Base-by-base conservation (phyloP, 2,329 filamentous ascomycete genomes). In the Sordariomycetes sp. region DNA sequence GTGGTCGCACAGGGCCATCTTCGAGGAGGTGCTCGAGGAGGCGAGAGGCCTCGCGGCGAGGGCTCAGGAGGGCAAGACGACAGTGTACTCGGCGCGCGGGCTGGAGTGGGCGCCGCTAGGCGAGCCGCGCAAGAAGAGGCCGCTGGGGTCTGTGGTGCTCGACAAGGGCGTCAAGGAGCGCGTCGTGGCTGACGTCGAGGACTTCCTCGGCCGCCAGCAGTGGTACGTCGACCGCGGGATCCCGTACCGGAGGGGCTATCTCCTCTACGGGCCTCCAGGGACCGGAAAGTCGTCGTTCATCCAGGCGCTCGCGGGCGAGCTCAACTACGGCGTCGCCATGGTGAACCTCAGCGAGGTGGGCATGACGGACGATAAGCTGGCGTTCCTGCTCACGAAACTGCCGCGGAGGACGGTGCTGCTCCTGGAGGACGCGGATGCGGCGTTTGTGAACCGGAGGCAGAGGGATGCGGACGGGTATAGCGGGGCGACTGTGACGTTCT, bases 151-250 rank as follows among this genome's bases (percentile, higher is more conserved):
- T 1, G 94, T 99, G 5, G 82, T 97, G 6, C 74, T 96, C 22
- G 90, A 95, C 61, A 73, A 85, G 58, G 91, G 91, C 0, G 81
- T 97, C 56, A 89, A 91, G 66, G 89, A 95, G 67, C 75, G 78
- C 52, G 85, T 96, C 42, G 81, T 95, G 3, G 78, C 76, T 35
- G 92, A 96, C 65, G 86, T 96, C 10, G 80, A 82, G 64, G 89
- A 94, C 63, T 96, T 96, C 65, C 75, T 96, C 56, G 74, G 75
- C 1, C 85, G 87, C 42, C 82, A 88, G 59, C 82, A 86, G 62
- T 96, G 92, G 91, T 96, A 96, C 66, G 82, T 90, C 54, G 90
- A 96, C 65, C 85, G 92, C n/a, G 92, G 91, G 2, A 95, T 96
- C 61, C 92, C 92, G 0, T 96, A 96, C 65, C 82, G 91, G 20